Evolutionary conservation across 2,329 filamentous ascomycete genomes (phyloP).

Genomic region (Fusarium longipes): DNA sequence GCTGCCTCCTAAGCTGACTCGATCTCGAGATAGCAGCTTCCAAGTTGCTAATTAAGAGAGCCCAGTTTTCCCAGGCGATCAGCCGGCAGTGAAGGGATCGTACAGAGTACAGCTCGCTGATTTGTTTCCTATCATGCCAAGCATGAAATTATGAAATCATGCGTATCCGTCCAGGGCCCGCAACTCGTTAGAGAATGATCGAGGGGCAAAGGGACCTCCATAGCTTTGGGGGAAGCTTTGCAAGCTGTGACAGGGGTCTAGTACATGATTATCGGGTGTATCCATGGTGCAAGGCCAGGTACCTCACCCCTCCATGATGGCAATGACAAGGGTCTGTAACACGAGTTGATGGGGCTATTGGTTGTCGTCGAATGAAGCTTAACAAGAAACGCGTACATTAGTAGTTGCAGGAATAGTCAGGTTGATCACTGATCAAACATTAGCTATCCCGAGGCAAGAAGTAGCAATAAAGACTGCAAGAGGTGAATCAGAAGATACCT

Average conservation of each 20-base stretch:
- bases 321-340: constrained; percentile 42
- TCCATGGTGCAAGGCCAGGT: constrained; percentile 26
- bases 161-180: constrained; percentile 28
- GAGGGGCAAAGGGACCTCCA: constrained; percentile 37
- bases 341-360: constrained; percentile 27
- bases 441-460: not conserved
- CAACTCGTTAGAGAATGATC: constrained; percentile 35
- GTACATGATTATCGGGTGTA: constrained; percentile 25
- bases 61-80: constrained; percentile 22
- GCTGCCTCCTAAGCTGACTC: constrained; percentile 31
- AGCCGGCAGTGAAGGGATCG: constrained; percentile 20
- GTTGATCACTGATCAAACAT: constrained; percentile 10
- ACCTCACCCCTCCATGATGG: constrained; percentile 38
- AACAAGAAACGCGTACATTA: constrained; percentile 22
- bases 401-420: constrained; percentile 13
- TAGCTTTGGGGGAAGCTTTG: constrained; percentile 34
- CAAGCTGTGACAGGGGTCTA: constrained; percentile 33
- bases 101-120: too few relatives aligned
- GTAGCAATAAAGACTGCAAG: not conserved
- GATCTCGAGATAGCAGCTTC: constrained; percentile 16
- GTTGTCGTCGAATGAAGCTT: constrained; percentile 36
- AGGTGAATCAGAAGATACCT: not conserved
- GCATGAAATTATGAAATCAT: constrained; percentile 48
- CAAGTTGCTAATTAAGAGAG: constrained; percentile 9
- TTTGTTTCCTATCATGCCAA: constrained; percentile 31